These are phyloP conservation scores for Lyophyllum shimeji DNA, from an alignment of 768 basidiomycete species.

Conservation along the genomic window DNA sequence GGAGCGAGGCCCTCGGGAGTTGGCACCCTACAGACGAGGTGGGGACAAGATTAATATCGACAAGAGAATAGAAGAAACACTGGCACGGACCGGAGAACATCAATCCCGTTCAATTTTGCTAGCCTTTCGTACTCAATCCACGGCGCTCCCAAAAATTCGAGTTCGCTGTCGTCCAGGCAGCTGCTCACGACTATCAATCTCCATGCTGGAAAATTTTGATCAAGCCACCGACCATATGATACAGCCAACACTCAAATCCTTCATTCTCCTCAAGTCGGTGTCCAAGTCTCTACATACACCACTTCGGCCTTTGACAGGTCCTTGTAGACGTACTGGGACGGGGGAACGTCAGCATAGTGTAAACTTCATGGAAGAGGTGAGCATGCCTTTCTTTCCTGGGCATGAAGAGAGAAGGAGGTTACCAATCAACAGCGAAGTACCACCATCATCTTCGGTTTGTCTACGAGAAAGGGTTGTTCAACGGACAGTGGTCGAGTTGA, in stretches of 20 bases:
- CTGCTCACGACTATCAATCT: conserved; percentile 32
- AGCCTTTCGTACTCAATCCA: conserved; percentile 74
- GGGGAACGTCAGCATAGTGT: not conserved
- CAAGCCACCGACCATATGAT: conserved; percentile 67
- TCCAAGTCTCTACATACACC: conserved; percentile 81
- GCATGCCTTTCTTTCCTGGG: conserved; percentile 88
- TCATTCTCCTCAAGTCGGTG: conserved; percentile 78
- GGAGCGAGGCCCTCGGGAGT: conserved; percentile 91
- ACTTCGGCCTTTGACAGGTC: conserved; percentile 75
- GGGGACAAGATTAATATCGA: not conserved
- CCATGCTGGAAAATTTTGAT: conserved; percentile 1
- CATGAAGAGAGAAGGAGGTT: conserved; percentile 90
- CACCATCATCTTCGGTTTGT: not conserved
- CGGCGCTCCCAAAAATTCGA: conserved; percentile 81
- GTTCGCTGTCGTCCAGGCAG: conserved; percentile 84
- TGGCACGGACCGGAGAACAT: conserved; percentile 66
- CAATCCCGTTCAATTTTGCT: conserved; percentile 66
- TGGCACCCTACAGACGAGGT: conserved; percentile 59
- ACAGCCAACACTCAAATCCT: conserved; percentile 69
- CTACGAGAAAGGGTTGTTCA: not conserved
- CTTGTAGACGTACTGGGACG: conserved; percentile 61
- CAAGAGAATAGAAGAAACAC: not conserved
- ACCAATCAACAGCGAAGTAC: conserved; percentile 48
- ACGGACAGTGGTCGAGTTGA: not conserved
- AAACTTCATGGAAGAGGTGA: not conserved